A percentile compares a stretch with the other conserved stretches of the same genome.
phyloP scores from a whole-genome alignment of 352 stramenopile genomes.

The Phytophthora lateralis region DNA sequence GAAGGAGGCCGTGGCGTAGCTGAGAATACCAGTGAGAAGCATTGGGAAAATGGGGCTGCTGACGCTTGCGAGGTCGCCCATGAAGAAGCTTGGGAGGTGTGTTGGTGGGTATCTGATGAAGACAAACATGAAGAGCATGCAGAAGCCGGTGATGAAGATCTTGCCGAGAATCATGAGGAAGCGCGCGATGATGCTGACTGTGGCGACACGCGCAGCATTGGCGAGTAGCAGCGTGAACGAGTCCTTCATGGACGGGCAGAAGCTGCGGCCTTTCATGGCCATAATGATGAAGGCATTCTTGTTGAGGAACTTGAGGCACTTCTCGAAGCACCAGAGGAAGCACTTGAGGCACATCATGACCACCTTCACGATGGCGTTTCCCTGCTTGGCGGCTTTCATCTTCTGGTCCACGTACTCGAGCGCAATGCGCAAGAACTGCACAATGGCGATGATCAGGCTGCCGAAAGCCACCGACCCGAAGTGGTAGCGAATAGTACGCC shows the following conservation, averaged over 20 bases:
- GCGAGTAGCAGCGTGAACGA: conserved; percentile 96
- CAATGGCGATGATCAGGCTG: conserved; percentile 84
- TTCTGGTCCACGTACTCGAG: conserved; percentile 88
- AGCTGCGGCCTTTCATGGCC: conserved; percentile 87
- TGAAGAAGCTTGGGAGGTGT: conserved; percentile 71
- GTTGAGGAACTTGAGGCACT: conserved; percentile 91
- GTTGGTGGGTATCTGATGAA: conserved; percentile 70
- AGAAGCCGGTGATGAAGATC: conserved; percentile 81
- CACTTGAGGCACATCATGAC: conserved; percentile 90
- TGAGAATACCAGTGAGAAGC: conserved; percentile 71
- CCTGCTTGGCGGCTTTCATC: conserved; percentile 63
- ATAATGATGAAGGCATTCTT: conserved; percentile 91
- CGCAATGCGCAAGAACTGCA: conserved; percentile 74
- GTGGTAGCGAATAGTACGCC: conserved; percentile 76
- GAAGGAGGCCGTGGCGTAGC: conserved; percentile 73
- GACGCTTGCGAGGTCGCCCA: conserved; percentile 68
- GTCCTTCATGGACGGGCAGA: conserved; percentile 91
- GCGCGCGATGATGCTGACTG: conserved; percentile 79
- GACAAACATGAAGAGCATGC: conserved; percentile 85
- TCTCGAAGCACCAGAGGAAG: conserved; percentile 90
- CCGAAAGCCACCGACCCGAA: conserved; percentile 89
- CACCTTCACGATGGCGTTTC: conserved; percentile 69
- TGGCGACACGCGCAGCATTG: conserved; percentile 93
- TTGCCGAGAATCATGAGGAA: conserved; percentile 91
- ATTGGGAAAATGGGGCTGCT: conserved; percentile 83